Evolutionary conservation across 2,329 filamentous ascomycete genomes (phyloP).

Genomic region (Fusarium setosum): DNA sequence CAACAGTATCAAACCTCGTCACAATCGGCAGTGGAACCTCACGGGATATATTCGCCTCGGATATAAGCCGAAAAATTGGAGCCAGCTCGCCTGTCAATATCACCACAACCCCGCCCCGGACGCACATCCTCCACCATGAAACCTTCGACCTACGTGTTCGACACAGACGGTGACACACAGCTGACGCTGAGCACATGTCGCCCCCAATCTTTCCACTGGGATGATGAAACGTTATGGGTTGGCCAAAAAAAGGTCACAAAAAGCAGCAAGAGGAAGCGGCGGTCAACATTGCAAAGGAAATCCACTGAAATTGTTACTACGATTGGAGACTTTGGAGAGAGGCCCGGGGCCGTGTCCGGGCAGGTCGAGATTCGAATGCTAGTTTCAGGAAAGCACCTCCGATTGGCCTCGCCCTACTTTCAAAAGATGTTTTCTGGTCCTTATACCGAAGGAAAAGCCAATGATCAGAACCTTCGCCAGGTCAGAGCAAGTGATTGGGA

Average conservation of each 20-base stretch:
- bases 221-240: background rate
- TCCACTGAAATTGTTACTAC: fast-evolving
- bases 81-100: no score
- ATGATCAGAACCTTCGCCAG: fast-evolving
- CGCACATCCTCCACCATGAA: background rate
- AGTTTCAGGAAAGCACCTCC: slow-evolving; percentile 7
- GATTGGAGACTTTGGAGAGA: background rate
- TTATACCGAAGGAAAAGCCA: background rate
- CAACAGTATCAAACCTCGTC: no score
- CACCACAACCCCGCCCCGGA: no score
- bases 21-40: no score
- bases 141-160: background rate
- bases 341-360: fast-evolving
- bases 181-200: background rate
- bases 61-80: no score
- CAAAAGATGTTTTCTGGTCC: slow-evolving; percentile 2
- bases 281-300: background rate
- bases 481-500: slow-evolving; percentile 34
- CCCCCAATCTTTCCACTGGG: background rate
- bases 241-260: background rate
- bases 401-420: slow-evolving; percentile 8
- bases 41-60: no score
- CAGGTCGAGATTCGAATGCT: background rate
- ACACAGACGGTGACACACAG: background rate
- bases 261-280: background rate